Evolutionary conservation across 2,329 filamentous ascomycete genomes (phyloP), one percentile per base, ranked within the genome.

Genomic region (Davidsoniella australis): DNA sequence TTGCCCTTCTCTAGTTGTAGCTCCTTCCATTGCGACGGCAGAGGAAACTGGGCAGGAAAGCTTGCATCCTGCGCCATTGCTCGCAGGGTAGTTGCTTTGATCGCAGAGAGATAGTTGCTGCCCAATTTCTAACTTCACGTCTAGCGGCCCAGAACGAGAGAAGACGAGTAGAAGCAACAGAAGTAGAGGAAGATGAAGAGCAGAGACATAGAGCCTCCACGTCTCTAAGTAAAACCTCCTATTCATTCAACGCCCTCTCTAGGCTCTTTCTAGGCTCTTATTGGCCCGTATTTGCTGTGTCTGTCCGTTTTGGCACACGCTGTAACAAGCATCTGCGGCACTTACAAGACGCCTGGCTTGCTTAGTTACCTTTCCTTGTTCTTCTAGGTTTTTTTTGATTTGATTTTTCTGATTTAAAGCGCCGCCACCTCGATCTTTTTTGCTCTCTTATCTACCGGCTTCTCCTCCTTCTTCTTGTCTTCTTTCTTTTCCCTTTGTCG

Each of bases 41-140:
- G 20, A 23, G 20, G 12, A 33, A 33, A 33, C 29, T 33, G 29
- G 29, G 29, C 29, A 33, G 29, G 29, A 33, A 33, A 33, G 29
- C 29, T 33, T 47, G 45, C 45, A 51, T 51, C 49, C 49, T 51
- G 49, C 20, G 20, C 29, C 49, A 51, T 51, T 43, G 45, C 24
- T 45, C 49, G 42, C 47, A 48, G 29, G 45, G 48, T 37, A 50
- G 48, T 45, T 50, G 23, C 23, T 20, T 41, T 47, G 45, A 36
- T 51, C 45, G 38, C 29, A 49, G 48, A 26, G 42, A 49, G 18
- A 29, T 43, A 46, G 46, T 49, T 53, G 51, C 51, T 49, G 51
- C 47, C 47, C 51, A 49, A 53, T n/a, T 23, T 24, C 44, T 46
- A 39, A 36, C 20, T 38, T 48, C 39, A 9, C 41, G 14, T 10